A percentile compares a stretch with the other conserved stretches of the same genome.
These are phyloP conservation scores for Agrocybe chaxingu DNA, from an alignment of 768 basidiomycete species.

Conservation along the genomic window DNA sequence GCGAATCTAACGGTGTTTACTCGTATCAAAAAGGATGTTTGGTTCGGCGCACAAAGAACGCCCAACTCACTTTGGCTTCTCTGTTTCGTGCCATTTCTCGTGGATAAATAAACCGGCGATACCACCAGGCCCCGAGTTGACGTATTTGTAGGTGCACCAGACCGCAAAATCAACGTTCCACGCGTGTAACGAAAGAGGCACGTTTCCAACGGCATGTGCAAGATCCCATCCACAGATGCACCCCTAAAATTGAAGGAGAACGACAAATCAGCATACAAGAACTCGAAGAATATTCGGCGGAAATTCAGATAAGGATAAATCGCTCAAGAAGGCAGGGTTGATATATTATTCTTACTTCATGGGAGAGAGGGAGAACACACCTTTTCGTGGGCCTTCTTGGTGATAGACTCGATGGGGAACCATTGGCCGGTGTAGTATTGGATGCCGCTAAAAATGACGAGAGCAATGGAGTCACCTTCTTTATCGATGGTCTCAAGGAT, in stretches of 20 bases:
- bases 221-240: conserved; percentile 96
- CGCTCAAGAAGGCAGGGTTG: not conserved
- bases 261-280: conserved; percentile 11
- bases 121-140: conserved; percentile 96
- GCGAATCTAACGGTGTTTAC: conserved; percentile 54
- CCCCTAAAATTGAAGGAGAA: conserved; percentile 50
- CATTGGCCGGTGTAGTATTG: conserved; percentile 98
- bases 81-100: conserved; percentile 67
- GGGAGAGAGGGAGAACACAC: conserved; percentile 34
- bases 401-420: conserved; percentile 86
- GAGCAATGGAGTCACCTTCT: conserved; percentile 75
- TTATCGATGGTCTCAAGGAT: conserved; percentile 72
- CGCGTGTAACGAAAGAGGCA: conserved; percentile 82
- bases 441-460: conserved; percentile 90
- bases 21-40: not conserved
- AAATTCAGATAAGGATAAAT: not conserved
- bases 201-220: conserved; percentile 94
- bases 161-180: conserved; percentile 98
- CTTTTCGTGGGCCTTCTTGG: conserved; percentile 79
- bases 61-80: conserved; percentile 58
- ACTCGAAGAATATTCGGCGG: conserved; percentile 6
- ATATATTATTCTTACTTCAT: not conserved
- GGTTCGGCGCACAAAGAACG: conserved; percentile 1
- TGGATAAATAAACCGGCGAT: conserved; percentile 94
- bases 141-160: conserved; percentile 98